phyloP scores from a whole-genome alignment of 129 eudicot genomes.

The Escallonia rubra region DNA sequence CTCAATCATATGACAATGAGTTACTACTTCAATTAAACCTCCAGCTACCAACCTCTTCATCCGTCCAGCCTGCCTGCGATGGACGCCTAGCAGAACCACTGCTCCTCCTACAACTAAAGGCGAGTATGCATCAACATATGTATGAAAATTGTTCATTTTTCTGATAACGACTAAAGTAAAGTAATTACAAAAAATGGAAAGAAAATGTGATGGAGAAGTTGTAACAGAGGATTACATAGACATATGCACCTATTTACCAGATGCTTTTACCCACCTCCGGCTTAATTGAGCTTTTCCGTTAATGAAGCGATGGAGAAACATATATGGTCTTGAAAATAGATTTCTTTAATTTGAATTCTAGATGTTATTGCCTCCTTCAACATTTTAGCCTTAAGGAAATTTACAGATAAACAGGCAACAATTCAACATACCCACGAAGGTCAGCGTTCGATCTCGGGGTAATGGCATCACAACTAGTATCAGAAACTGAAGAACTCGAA shows the following conservation, averaged over 20 bases:
- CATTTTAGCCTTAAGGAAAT: background rate
- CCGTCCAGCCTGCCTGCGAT: constrained; percentile 89
- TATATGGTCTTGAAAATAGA: constrained; percentile 3
- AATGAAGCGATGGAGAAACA: background rate
- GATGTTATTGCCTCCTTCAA: background rate
- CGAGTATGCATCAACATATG: constrained; percentile 2
- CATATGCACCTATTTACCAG: too few relatives aligned
- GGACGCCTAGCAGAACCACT: constrained; percentile 56
- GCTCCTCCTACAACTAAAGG: constrained; percentile 23
- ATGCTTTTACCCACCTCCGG: too few relatives aligned
- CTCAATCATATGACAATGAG: background rate
- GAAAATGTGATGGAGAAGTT: too few relatives aligned
- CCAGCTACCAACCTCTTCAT: constrained; percentile 62
- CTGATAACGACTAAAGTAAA: too few relatives aligned
- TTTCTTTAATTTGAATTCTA: background rate
- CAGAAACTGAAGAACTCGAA: constrained; percentile 54
- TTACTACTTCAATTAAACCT: background rate
- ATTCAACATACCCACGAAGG: constrained; percentile 36
- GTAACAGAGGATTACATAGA: too few relatives aligned
- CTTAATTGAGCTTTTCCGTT: background rate
- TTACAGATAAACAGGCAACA: constrained; percentile 1
- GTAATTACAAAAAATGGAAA: too few relatives aligned
- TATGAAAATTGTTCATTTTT: background rate
- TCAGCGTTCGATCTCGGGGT: constrained; percentile 50
- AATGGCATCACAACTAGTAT: constrained; percentile 50